A percentile compares a stretch with the other conserved stretches of the same genome.
Conservation (phyloP, 768 basidiomycete species). For the Lanmaoa pseudosensibilis region DNA sequence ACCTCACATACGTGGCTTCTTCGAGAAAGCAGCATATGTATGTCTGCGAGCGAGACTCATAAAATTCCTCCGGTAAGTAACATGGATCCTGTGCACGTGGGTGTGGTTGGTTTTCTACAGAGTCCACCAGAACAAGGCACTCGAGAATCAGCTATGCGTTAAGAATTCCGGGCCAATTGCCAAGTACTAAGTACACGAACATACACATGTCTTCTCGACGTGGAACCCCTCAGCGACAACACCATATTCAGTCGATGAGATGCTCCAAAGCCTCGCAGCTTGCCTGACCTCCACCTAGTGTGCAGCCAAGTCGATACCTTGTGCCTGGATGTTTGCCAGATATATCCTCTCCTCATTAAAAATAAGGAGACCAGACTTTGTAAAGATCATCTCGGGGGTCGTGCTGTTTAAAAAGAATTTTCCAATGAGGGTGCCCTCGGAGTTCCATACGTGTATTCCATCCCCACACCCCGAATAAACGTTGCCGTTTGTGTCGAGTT, state of each 20-base stretch:
- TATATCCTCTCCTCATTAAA: slow-evolving; percentile 41
- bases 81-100: neutral
- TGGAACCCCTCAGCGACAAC: neutral
- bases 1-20: too few species aligned
- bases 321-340: slow-evolving; percentile 37
- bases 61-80: neutral
- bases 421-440: slow-evolving; percentile 49
- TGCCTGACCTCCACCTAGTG: slow-evolving; percentile 5
- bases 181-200: neutral
- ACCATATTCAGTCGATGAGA: neutral
- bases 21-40: neutral
- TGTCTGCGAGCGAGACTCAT: neutral
- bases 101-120: slow-evolving; percentile 3
- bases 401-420: slow-evolving; percentile 29
- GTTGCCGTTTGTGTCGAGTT: slow-evolving; percentile 63
- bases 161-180: neutral
- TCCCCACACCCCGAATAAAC: slow-evolving; percentile 71
- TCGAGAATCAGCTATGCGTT: neutral
- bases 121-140: neutral
- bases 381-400: slow-evolving; percentile 43
- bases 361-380: slow-evolving; percentile 40
- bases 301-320: slow-evolving; percentile 23
- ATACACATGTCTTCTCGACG: neutral
- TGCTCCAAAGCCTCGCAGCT: neutral
- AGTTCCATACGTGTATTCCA: slow-evolving; percentile 62